These are phyloP conservation scores for Neoascochyta sp. DNA, from an alignment of 2,329 filamentous ascomycete genomes.

Conservation along the genomic window DNA sequence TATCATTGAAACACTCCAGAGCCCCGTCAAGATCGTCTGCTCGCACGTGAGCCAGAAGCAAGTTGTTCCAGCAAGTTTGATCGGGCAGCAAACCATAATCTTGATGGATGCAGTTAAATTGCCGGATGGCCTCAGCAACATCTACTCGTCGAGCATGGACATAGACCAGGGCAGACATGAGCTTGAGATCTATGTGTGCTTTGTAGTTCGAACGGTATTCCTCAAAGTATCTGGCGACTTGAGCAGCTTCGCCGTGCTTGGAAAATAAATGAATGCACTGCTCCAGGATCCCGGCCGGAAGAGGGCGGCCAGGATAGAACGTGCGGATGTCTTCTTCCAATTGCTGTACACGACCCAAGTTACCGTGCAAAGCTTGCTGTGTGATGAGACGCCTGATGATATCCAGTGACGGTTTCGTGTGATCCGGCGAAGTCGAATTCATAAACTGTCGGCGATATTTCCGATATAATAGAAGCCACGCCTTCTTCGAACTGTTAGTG, in stretches of 20 bases:
- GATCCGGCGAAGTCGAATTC: constrained; percentile 8
- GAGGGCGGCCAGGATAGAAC: constrained; percentile 18
- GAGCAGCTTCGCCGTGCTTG: constrained; percentile 28
- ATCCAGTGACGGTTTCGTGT: constrained; percentile 15
- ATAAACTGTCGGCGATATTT: constrained; percentile 18
- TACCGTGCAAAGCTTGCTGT: constrained; percentile 16
- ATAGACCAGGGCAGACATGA: constrained; percentile 52
- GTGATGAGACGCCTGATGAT: constrained; percentile 20
- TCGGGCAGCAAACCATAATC: constrained; percentile 58
- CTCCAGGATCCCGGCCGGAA: constrained; percentile 18
- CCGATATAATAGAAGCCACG: constrained; percentile 25
- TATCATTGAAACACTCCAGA: constrained; percentile 59
- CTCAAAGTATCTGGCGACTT: constrained; percentile 33
- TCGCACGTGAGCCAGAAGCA: constrained; percentile 68
- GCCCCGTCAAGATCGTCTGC: constrained; percentile 65
- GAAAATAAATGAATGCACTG: constrained; percentile 31
- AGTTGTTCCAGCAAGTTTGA: constrained; percentile 66
- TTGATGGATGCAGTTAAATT: constrained; percentile 60
- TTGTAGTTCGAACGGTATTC: constrained; percentile 16
- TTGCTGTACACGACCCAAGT: constrained; percentile 15
- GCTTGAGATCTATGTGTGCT: constrained; percentile 8
- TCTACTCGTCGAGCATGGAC: constrained; percentile 69
- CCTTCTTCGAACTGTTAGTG: constrained; percentile 23
- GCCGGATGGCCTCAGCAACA: constrained; percentile 53
- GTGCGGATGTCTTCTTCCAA: constrained; percentile 25